Evolutionary conservation across 2,329 filamentous ascomycete species (phyloP), one percentile per base, ranked within the genome.

Genomic region (Ophiostoma sp.): DNA sequence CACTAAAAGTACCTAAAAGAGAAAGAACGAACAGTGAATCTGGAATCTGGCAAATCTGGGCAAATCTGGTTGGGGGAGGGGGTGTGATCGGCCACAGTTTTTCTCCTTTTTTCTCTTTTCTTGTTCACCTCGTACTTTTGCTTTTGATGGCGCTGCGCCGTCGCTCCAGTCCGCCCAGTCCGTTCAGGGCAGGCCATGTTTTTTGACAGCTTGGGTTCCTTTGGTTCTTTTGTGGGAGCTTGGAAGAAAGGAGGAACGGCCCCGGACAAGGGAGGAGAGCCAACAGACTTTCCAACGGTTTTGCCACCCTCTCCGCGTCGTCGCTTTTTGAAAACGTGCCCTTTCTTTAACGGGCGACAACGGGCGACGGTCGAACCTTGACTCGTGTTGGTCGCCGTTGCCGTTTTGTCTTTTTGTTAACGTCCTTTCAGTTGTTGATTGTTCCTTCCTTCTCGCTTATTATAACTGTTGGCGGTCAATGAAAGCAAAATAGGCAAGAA

Each of bases 251-350:
- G 3, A 11, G n/a, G 22, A 55, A 55, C 50, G 50, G 50, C 50
- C 25, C 57, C 33, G 28, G 28, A 31, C 57, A n/a, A 48, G 42
- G 42, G 42, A 6, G 42, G 42, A 17, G 42, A 17, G 25, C 57
- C 57, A 61, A 61, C 57, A 61, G 28, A 33, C 17, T 61, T 33
- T 31, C 12, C 57, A 61, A 61, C 57, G 57, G 57, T 61, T 61
- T 61, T 61, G 57, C 57, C 57, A 33, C 57, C 57, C 33, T 61
- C 33, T 36, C 50, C 50, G 50, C 50, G 22, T 55, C 50, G 9
- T 45, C 39, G 39, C 12, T 55, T 55, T 25, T 42, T 42, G 39
- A 42, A 11, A 42, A 42, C 39, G 39, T 42, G 11, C 11, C 39
- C 11, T 48, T 55, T 52, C 48, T n/a, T 11, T n/a, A 55, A 55